Evolutionary conservation across 306 rosid genomes (phyloP), one percentile per base, ranked within the genome.

Genomic region (Begonia peltatifolia): DNA sequence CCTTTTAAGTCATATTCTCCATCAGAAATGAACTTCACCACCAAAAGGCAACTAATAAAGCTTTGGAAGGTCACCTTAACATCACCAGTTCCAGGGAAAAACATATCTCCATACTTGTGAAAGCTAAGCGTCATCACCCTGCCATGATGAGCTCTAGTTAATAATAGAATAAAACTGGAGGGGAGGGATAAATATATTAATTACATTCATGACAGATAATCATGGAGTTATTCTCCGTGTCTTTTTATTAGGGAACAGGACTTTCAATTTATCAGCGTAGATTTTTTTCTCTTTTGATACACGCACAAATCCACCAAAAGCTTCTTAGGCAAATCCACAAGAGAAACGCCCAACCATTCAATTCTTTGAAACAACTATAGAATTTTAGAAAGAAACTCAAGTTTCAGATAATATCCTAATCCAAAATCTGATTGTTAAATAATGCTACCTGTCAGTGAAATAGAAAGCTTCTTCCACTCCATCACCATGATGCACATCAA

Each of bases 81-180:
- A 69, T 86, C 99, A 50, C 99, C 99, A 3, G 99, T 85, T 62
- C 95, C 99, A 0, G 99, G 99, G 55, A 90, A 90, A 74, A 86
- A 90, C 82, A 73, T 14, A 64, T 90, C 99, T 58, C 99, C 99
- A 68, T 56, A 90, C 82, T 90, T 90, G 82, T 90, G 99, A 75
- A 85, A 90, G 58, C 99, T 90, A 61, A 90, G 94, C 12, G 99
- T 90, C 99, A 90, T 90, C 68, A 90, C 99, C 92, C 99, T 90
- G 88, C 57, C 70, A 79, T 36, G 61, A 55, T 52, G 68, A 71
- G 59, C 38, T 30, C 38, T 30, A 30, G 38, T 30, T 30, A 30
- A 30, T 30, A 30, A 6, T 30, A 30, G 38, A 30, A 20, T 20
- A 3, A 30, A 30, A 30, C 38, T 1, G 38, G 38, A 30, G 38